Base-by-base conservation (phyloP, 2,329 filamentous ascomycete genomes). In the Magnaporthiopsis rhizophila region DNA sequence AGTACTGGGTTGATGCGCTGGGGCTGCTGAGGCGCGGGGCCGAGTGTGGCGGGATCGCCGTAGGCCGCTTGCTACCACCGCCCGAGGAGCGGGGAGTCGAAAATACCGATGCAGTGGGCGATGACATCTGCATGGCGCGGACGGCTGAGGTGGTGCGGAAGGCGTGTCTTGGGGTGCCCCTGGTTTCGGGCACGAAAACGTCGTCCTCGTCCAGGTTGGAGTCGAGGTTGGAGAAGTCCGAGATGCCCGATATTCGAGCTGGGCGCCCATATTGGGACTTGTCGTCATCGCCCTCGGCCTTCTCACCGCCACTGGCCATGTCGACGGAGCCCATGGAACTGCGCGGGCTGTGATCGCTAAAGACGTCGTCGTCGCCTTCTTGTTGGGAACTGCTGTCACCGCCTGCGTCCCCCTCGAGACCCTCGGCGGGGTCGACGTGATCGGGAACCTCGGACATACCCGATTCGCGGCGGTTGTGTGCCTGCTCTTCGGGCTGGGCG, bases 131-230 rank as follows among this genome's bases (percentile, higher is more conserved):
- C 76, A 91, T 81, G 1, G 87, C 86, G 62, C 86, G 85, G 9
- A 91, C 84, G 15, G 86, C 87, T 1, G 88, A 89, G 0, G 89
- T 85, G 15, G 88, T 89, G 61, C 88, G 82, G 72, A 92, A 91
- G 1, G 85, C 82, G 6, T 86, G 84, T 3, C 89, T 83, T 11
- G 82, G 81, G 9, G 83, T 84, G 9, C 81, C 81, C 63, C 87
- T 83, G 28, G 82, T 78, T n/a, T 83, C 83, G 2, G 83, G 79
- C 1, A 81, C 69, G 66, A 83, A 84, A 57, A 75, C 71, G 63
- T 74, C 64, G 9, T 70, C 69, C 2, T 80, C 75, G 0, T 75
- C 72, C 36, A 82, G 77, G 4, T 79, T 68, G 66, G 79, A 72
- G 65, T 79, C 76, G 71, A 85, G 90, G 64, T 81, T 78, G 18